These are phyloP conservation scores for Kandelia obovata DNA, from an alignment of 345 rosid genomes.

Conservation along the genomic window DNA sequence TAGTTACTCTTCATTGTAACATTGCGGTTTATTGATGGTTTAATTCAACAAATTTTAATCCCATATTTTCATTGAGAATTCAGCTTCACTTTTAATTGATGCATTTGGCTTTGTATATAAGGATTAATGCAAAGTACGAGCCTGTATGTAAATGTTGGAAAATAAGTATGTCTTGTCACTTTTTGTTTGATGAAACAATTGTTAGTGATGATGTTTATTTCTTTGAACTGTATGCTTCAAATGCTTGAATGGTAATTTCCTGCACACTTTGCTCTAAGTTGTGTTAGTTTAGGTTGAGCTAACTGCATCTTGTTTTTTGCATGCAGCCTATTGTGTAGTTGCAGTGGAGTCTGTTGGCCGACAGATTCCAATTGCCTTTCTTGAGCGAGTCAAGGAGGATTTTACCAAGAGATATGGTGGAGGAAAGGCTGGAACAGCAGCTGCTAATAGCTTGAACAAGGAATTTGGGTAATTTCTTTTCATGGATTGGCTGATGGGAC, in stretches of 20 bases:
- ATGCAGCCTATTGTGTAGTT: conserved; percentile 31
- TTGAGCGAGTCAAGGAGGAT: conserved; percentile 31
- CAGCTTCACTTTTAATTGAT: too few species aligned
- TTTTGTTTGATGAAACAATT: too few species aligned
- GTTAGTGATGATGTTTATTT: too few species aligned
- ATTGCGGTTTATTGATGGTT: too few species aligned
- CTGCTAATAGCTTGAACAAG: conserved; percentile 25
- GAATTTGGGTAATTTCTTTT: conserved; percentile 27
- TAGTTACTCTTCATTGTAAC: too few species aligned
- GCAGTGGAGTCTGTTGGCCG: conserved; percentile 31
- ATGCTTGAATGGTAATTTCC: background rate
- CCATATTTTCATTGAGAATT: too few species aligned
- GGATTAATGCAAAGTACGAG: too few species aligned
- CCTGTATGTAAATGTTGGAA: too few species aligned
- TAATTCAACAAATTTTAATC: too few species aligned
- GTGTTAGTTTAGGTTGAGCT: background rate
- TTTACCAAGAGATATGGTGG: conserved; percentile 29
- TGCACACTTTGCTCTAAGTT: background rate
- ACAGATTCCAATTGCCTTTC: conserved; percentile 30
- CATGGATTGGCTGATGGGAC: background rate
- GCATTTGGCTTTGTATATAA: too few species aligned
- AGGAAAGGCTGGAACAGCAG: conserved; percentile 27
- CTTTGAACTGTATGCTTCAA: background rate
- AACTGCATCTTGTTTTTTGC: background rate
- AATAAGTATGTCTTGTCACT: too few species aligned